Base-by-base conservation (phyloP, 2,329 filamentous ascomycete genomes). In the Fusarium caatingaense region DNA sequence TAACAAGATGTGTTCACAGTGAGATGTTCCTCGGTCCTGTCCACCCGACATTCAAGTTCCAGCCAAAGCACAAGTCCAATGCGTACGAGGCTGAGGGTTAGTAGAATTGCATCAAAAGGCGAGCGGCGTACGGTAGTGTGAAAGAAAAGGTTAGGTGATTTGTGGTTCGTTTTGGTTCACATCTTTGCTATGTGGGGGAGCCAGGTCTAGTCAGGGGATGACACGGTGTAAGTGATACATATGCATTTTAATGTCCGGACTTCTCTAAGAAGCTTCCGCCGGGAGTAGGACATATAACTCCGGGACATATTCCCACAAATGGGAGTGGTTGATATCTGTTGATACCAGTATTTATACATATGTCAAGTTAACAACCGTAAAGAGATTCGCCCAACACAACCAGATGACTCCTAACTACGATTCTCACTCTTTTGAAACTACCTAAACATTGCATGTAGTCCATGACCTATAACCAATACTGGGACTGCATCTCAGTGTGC, bases 21-120 rank as follows among this genome's bases (percentile, higher is more conserved):
- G 96, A 99, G 79, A 98, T 99, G 94, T 99, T 97, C 84, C 86
- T 99, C 20, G 96, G 96, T 10, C 93, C 93, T 47, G 92, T 93
- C 9, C 93, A 97, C 73, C 90, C 92, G 41, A 91, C 93, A 74
- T 99, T 98, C 86, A 91, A 92, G 72, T 99, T 98, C 82, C 90
- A 95, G 82, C 96, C 96, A 5, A 99, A 99, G 85, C 96, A 99
- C 84, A 98, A 97, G 85, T 96, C 93, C 48, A 97, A 97, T 78
- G 88, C 91, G 56, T 97, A 97, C 50, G 93, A 94, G 80, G 91
- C 90, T 3, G 90, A 93, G 77, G 91, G 91, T 50, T 91, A 80
- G 73, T 44, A 6, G 21, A 32, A 40, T 30, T 25, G 16, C 7
- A 51, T 45, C 23, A 8, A 37, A 51, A 51, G 21, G 50, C 25